Base-by-base conservation (phyloP, 2,329 filamentous ascomycete genomes). In the Hypoxylon sp. region DNA sequence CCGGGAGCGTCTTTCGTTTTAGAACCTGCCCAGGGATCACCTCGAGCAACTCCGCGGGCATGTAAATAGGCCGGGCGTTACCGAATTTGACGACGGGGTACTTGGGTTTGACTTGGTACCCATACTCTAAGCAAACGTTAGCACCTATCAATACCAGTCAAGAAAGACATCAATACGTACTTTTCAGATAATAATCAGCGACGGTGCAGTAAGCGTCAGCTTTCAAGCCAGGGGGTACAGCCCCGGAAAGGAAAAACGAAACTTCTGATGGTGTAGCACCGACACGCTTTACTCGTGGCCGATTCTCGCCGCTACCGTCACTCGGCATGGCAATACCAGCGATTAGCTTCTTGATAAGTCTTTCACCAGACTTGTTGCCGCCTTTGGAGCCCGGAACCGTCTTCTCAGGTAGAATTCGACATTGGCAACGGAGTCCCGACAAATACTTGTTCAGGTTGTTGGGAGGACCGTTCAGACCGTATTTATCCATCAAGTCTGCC, bases 71-170 rank as follows among this genome's bases (percentile, higher is more conserved):
- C 10, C 84, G 86, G 0, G 81, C 78, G 0, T 75, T 73, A 1
- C 91, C 91, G 10, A 91, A 82, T 74, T 94, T 93, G 68, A 94
- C 77, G 0, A 93, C 82, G 0, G 91, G 90, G 3, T 85, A 77
- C 1, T 82, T 73, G 0, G 77, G 75, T 13, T 83, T 65, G 1
- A 81, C 53, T 9, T 28, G 50, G 19, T 67, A 72, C 13, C 65
- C 66, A 48, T 78, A 79, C 65, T 68, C 76, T 77, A 23, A 34
- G 11, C 45, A 46, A 21, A 11, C n/a, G 43, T 75, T 60, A 75
- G 62, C 45, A 65, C 45, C 19, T 13, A 64, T 53, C 28, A 17
- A 7, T 17, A 19, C n/a, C 6, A 7, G 49, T 13, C 1, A 43
- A 21, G 2, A 53, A 14, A 53, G 52, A n/a, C 55, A 14, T 21